Evolutionary conservation across 2,329 filamentous ascomycete species (phyloP).

Genomic region (Penicillium sclerotiorum): DNA sequence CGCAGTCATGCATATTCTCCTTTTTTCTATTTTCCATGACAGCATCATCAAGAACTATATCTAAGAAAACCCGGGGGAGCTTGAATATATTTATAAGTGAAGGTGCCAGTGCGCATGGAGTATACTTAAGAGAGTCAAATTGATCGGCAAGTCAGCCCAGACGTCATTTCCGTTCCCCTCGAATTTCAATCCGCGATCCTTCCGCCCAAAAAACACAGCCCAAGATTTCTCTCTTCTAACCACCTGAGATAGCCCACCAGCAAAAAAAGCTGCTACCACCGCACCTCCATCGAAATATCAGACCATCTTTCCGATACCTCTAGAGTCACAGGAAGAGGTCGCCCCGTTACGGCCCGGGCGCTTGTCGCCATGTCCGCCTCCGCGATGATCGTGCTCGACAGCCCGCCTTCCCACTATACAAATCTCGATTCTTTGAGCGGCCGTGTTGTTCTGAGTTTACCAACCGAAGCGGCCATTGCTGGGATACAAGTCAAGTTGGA

Average conservation of each 20-base stretch:
- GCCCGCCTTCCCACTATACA: slow-evolving; percentile 48
- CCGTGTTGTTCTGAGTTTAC: slow-evolving; percentile 46
- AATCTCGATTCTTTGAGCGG: slow-evolving; percentile 53
- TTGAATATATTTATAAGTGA: neutral
- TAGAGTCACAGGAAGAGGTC: neutral
- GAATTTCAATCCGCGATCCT: slow-evolving; percentile 19
- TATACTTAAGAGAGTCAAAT: neutral
- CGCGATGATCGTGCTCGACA: slow-evolving; percentile 47
- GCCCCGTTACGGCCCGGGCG: slow-evolving; percentile 16
- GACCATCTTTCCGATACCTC: neutral
- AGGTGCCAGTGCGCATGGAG: neutral
- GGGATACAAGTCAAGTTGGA: slow-evolving; percentile 53
- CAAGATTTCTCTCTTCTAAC: neutral
- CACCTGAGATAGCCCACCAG: neutral
- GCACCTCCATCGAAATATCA: neutral
- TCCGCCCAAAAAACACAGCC: slow-evolving; percentile 10
- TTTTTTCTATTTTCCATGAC: neutral
- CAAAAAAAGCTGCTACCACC: neutral
- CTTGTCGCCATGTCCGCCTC: slow-evolving; percentile 44
- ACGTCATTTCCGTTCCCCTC: slow-evolving; percentile 25
- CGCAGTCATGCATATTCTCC: slow-evolving; percentile 1
- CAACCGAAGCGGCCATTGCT: slow-evolving; percentile 46
- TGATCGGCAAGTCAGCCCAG: slow-evolving; percentile 15
- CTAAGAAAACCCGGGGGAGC: too few relatives aligned
- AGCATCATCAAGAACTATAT: neutral